Conservation (phyloP, 2,329 filamentous ascomycete genomes). For the Calonectria pseudoreteaudii region DNA sequence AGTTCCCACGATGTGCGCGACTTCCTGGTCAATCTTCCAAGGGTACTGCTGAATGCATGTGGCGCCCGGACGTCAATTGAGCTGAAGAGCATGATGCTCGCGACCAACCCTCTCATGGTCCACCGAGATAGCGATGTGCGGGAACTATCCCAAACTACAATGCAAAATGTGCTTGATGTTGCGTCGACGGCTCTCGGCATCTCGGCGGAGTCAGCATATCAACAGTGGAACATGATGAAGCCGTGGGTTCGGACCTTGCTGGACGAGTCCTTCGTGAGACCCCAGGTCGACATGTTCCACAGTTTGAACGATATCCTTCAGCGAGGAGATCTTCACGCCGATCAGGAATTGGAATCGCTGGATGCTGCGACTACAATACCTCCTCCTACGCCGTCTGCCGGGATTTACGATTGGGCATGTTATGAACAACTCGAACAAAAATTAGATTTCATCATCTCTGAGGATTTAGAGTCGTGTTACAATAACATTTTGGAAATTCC, state of each 20-base stretch:
- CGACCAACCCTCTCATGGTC: background rate
- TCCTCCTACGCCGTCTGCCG: background rate
- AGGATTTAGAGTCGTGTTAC: too few relatives aligned
- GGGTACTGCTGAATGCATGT: background rate
- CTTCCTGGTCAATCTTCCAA: background rate
- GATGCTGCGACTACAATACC: background rate
- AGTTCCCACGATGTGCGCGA: background rate
- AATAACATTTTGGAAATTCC: background rate
- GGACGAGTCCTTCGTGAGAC: background rate
- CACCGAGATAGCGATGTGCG: background rate
- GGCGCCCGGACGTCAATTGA: background rate
- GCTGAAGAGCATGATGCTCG: background rate
- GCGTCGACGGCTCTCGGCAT: background rate
- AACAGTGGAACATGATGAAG: background rate
- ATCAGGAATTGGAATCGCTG: background rate
- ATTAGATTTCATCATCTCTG: background rate
- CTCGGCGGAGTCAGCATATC: background rate
- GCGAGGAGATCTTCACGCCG: background rate
- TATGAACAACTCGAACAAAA: background rate
- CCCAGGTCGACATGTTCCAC: background rate
- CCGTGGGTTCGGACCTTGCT: background rate
- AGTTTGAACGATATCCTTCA: background rate
- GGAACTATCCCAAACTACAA: background rate
- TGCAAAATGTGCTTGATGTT: background rate
- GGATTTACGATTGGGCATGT: too few relatives aligned